Conservation (phyloP, 345 rosid genomes). For the Garcia nutans region DNA sequence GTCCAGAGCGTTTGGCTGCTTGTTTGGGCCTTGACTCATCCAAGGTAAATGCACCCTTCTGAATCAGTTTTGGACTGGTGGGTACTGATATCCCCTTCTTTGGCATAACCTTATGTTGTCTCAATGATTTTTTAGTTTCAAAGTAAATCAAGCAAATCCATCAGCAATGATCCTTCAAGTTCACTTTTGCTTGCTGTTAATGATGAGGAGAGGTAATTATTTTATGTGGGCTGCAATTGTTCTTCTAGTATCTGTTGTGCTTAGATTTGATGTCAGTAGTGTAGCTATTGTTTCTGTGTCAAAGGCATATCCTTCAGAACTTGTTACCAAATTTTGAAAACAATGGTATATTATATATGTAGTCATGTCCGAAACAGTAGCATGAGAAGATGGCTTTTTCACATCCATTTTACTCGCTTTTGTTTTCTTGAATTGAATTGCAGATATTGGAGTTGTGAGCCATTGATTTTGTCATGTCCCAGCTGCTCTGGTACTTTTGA, state of each 20-base stretch:
- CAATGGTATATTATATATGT: neutral
- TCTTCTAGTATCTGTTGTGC: neutral
- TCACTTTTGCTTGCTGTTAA: slow-evolving; percentile 55
- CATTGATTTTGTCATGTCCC: slow-evolving; percentile 73
- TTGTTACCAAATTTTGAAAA: neutral
- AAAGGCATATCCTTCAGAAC: neutral
- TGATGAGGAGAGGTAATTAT: slow-evolving; percentile 77
- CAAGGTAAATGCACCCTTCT: slow-evolving; percentile 53
- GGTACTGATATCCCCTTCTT: neutral
- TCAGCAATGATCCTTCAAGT: slow-evolving; percentile 48
- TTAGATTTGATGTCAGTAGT: neutral
- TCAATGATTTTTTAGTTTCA: slow-evolving; percentile 51
- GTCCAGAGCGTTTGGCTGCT: slow-evolving; percentile 90
- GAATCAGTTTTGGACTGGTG: slow-evolving; percentile 5
- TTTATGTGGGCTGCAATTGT: neutral
- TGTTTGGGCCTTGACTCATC: slow-evolving; percentile 97
- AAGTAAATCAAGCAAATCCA: slow-evolving; percentile 54
- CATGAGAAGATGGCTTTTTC: neutral
- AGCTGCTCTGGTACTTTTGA: slow-evolving; percentile 73
- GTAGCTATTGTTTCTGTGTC: neutral
- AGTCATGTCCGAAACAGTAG: neutral
- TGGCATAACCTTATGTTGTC: slow-evolving; percentile 5
- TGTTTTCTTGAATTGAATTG: slow-evolving; percentile 15
- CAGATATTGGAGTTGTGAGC: slow-evolving; percentile 82
- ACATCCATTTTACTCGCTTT: neutral